phyloP scores from a whole-genome alignment of 345 rosid species.

The Hibiscus tridactylites region DNA sequence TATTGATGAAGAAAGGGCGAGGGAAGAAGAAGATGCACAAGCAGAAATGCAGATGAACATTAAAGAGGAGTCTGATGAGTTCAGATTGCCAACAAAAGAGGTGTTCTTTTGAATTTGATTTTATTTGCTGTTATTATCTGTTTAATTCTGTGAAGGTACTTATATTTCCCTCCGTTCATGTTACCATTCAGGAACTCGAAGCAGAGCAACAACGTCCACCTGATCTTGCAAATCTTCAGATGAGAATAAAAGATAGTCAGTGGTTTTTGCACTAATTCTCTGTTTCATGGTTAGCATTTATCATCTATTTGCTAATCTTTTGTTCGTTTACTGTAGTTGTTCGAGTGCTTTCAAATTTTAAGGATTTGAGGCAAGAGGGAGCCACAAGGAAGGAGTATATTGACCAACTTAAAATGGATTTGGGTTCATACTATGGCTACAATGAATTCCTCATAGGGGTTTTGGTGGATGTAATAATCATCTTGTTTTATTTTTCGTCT shows the following conservation, averaged over 20 bases:
- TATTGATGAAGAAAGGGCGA: conserved; percentile 37
- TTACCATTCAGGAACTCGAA: conserved; percentile 60
- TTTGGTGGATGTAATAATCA: conserved; percentile 60
- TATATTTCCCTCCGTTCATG: not conserved
- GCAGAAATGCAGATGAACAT: conserved; percentile 47
- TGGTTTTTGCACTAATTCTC: conserved; percentile 9
- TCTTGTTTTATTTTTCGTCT: not conserved
- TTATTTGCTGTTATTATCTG: not conserved
- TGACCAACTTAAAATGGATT: conserved; percentile 65
- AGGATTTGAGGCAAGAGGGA: conserved; percentile 56
- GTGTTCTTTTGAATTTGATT: conserved; percentile 21
- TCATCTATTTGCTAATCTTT: not conserved
- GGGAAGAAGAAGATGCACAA: conserved; percentile 45
- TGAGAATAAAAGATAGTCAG: conserved; percentile 81
- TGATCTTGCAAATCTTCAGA: conserved; percentile 60
- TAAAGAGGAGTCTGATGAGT: conserved; percentile 62
- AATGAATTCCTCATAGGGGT: conserved; percentile 74
- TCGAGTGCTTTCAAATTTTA: conserved; percentile 72
- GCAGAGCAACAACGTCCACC: conserved; percentile 70
- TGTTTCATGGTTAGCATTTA: not conserved
- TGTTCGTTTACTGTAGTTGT: conserved; percentile 39
- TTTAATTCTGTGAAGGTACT: not conserved
- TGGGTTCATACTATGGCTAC: conserved; percentile 81
- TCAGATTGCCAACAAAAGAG: conserved; percentile 79
- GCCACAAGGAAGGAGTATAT: conserved; percentile 57